phyloP scores from a whole-genome alignment of 169 alveolate genomes.

The Plasmodium relictum region DNA sequence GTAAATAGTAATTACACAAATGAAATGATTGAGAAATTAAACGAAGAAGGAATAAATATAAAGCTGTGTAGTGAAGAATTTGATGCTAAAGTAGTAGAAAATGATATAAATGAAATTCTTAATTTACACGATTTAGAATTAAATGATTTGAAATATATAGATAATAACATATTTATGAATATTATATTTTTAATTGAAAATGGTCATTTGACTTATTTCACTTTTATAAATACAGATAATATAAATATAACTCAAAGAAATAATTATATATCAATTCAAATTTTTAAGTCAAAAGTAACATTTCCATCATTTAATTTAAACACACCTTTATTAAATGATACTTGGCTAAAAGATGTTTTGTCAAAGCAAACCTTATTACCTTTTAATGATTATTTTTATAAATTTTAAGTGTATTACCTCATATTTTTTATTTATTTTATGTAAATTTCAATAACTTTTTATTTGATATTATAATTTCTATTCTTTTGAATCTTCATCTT shows the following conservation, averaged over 20 bases:
- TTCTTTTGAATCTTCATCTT: no score
- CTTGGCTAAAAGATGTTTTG: constrained; percentile 62
- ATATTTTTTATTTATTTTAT: no score
- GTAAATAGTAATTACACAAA: constrained; percentile 65
- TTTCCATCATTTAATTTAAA: constrained; percentile 56
- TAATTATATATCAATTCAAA: constrained; percentile 39
- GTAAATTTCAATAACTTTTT: no score
- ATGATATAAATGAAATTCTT: constrained; percentile 41
- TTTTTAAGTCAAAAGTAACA: constrained; percentile 31
- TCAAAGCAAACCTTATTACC: constrained; percentile 34
- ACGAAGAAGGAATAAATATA: constrained; percentile 43
- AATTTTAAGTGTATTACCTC: constrained; percentile 8
- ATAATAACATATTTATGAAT: constrained; percentile 43
- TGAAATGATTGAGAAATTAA: constrained; percentile 8
- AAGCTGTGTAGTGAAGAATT: constrained; percentile 43
- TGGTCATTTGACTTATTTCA: constrained; percentile 66
- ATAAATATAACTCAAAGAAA: constrained; percentile 42
- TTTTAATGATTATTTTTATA: constrained; percentile 41
- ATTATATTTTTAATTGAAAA: constrained; percentile 64
- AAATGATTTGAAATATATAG: constrained; percentile 20
- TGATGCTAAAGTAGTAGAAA: constrained; percentile 37
- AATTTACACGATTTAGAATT: constrained; percentile 29
- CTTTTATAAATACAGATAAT: constrained; percentile 50
- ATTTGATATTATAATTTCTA: no score
- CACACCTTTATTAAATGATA: constrained; percentile 64